Percentiles rank a stretch among this genome's conserved stretches.
Evolutionary conservation across 2,329 filamentous ascomycete species (phyloP).

Genomic region (Fusarium torulosum): DNA sequence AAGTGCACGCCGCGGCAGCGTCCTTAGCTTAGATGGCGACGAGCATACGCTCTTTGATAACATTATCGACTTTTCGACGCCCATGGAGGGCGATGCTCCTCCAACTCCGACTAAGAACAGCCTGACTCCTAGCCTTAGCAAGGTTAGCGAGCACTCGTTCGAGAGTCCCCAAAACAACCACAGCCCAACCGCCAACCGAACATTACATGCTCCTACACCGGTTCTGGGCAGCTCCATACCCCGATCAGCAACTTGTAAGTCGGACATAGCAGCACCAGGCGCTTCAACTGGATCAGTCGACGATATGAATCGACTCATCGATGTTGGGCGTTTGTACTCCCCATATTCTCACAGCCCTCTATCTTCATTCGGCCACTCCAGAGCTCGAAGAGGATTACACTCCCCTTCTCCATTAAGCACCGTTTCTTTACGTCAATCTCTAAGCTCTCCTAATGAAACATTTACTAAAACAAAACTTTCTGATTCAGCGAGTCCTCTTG

Average conservation of each 20-base stretch:
- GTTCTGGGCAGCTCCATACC: conserved; percentile 54
- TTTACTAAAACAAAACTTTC: conserved; percentile 64
- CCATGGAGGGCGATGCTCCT: conserved; percentile 74
- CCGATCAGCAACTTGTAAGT: conserved; percentile 62
- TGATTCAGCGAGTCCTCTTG: conserved; percentile 72
- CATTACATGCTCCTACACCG: conserved; percentile 58
- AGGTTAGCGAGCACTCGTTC: conserved; percentile 55
- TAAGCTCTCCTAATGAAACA: conserved; percentile 52
- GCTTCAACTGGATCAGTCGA: conserved; percentile 27
- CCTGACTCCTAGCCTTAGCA: conserved; percentile 58
- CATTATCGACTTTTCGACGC: conserved; percentile 43
- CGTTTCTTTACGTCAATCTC: conserved; percentile 47
- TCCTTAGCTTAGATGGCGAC: conserved; percentile 84
- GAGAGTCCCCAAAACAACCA: conserved; percentile 53
- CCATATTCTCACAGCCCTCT: conserved; percentile 52
- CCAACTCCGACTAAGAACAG: conserved; percentile 90
- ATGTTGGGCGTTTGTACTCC: conserved; percentile 51
- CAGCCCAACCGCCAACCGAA: conserved; percentile 61
- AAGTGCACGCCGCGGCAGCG: conserved; percentile 71
- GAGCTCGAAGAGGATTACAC: conserved; percentile 49
- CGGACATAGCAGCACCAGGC: conserved; percentile 38
- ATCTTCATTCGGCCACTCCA: conserved; percentile 55
- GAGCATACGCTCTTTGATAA: conserved; percentile 67
- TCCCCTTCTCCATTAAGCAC: conserved; percentile 53
- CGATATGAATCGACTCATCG: conserved; percentile 43